These are phyloP conservation scores for Jaapia argillacea DNA, from an alignment of 768 basidiomycete genomes.

Conservation along the genomic window DNA sequence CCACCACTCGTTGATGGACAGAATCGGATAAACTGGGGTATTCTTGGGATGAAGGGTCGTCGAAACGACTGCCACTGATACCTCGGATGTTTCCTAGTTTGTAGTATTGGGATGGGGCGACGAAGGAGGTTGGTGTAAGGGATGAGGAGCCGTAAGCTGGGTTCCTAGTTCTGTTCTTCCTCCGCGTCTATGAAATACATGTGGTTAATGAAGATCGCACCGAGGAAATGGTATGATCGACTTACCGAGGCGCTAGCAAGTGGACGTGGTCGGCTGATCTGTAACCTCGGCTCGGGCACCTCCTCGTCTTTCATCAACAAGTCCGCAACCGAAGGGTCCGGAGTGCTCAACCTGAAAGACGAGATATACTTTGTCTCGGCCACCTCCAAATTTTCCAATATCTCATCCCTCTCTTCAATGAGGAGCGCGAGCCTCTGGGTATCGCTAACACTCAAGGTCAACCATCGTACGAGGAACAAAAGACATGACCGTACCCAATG, in stretches of 20 bases:
- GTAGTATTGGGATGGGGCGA: slow-evolving; percentile 75
- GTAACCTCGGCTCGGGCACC: slow-evolving; percentile 26
- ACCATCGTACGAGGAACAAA: slow-evolving; percentile 2
- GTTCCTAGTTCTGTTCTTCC: slow-evolving; percentile 41
- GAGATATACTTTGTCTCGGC: slow-evolving; percentile 72
- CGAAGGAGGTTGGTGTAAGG: slow-evolving; percentile 68
- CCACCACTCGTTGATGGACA: slow-evolving; percentile 50
- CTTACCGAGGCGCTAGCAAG: slow-evolving; percentile 25
- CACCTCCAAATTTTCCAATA: slow-evolving; percentile 72
- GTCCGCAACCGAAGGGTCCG: slow-evolving; percentile 62
- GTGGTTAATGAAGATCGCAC: not conserved
- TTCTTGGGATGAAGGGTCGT: slow-evolving; percentile 28
- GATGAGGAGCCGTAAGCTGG: slow-evolving; percentile 60
- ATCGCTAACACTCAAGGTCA: slow-evolving; percentile 35
- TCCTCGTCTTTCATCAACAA: slow-evolving; percentile 22
- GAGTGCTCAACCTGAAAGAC: slow-evolving; percentile 65
- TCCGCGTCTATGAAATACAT: slow-evolving; percentile 21
- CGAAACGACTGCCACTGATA: slow-evolving; percentile 48
- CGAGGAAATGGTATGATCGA: not conserved
- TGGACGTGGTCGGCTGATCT: slow-evolving; percentile 62
- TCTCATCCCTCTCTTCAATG: slow-evolving; percentile 66
- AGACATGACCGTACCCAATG: slow-evolving; percentile 53
- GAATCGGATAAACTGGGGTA: slow-evolving; percentile 44
- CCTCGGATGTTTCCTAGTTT: slow-evolving; percentile 54
- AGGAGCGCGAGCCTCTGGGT: slow-evolving; percentile 57